phyloP scores from a whole-genome alignment of 2,329 filamentous ascomycete species.

The Fusarium sp. region DNA sequence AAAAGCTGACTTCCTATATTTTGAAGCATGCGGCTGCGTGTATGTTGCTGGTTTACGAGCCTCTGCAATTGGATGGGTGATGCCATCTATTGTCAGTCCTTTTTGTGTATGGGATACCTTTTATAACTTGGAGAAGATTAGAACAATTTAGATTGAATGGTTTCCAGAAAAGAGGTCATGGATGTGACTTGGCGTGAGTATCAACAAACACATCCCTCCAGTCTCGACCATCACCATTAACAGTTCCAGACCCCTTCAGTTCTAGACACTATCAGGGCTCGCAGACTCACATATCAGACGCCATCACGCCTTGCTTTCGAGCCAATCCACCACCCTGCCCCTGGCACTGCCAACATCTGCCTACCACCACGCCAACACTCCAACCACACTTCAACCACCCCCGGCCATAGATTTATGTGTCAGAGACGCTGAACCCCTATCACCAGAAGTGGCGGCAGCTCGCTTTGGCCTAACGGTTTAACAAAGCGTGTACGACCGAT shows the following conservation, averaged over 20 bases:
- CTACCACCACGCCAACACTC: not conserved
- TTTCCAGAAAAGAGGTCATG: not conserved
- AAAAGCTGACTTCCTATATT: not conserved
- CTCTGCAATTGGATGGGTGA: not conserved
- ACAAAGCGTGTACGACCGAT: not conserved
- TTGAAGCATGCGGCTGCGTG: slow-evolving; percentile 1
- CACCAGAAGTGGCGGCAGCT: not conserved
- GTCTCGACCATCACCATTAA: not conserved
- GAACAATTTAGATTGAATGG: not conserved
- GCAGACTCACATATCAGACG: not conserved
- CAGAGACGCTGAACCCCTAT: not conserved
- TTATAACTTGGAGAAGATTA: not conserved
- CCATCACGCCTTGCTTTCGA: not conserved
- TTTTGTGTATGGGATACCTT: not conserved
- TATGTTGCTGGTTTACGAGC: not conserved
- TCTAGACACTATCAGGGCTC: not conserved
- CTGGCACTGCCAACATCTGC: not conserved
- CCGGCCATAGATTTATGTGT: not conserved
- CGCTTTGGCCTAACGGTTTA: not conserved
- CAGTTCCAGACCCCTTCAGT: not conserved
- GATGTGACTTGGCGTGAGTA: not conserved
- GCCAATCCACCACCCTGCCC: not conserved
- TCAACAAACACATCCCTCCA: not conserved
- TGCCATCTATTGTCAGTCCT: not conserved
- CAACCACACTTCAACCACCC: not conserved